phyloP scores from a whole-genome alignment of 208 protist species.

The Trypanosoma avium region DNA sequence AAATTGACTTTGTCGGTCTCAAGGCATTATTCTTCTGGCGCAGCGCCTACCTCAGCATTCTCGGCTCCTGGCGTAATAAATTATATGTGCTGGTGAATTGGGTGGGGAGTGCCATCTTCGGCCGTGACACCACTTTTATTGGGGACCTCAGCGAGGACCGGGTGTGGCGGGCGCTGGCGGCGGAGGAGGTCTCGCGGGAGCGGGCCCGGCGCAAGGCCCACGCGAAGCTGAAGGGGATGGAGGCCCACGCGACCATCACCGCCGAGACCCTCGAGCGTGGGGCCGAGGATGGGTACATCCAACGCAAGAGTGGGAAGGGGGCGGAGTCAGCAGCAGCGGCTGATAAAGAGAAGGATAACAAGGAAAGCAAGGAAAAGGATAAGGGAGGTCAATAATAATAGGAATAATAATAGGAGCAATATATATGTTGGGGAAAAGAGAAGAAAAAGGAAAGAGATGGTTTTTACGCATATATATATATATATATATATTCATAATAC shows the following conservation, averaged over 20 bases:
- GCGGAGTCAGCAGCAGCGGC: background rate
- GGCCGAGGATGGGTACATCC: slow-evolving; percentile 37
- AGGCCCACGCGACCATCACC: slow-evolving; percentile 38
- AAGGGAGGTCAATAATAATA: background rate
- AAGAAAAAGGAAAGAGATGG: slow-evolving; percentile 10
- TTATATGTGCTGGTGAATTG: slow-evolving; percentile 87
- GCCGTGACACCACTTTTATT: slow-evolving; percentile 86
- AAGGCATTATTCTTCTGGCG: slow-evolving; percentile 83
- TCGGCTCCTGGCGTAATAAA: slow-evolving; percentile 78
- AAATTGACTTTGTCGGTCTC: slow-evolving; percentile 71
- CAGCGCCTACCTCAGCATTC: slow-evolving; percentile 84
- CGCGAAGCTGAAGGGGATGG: slow-evolving; percentile 46
- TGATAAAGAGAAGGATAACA: background rate
- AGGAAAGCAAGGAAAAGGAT: background rate
- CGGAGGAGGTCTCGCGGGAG: slow-evolving; percentile 63
- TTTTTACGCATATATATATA: background rate
- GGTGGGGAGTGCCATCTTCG: slow-evolving; percentile 73
- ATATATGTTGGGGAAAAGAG: slow-evolving; percentile 12
- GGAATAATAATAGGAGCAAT: too few species aligned
- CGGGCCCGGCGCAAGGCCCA: slow-evolving; percentile 42
- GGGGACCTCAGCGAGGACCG: slow-evolving; percentile 76
- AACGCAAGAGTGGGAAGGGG: slow-evolving; percentile 26
- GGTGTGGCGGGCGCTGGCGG: slow-evolving; percentile 57
- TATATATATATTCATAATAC: background rate
- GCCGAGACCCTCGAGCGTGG: slow-evolving; percentile 36